Evolutionary conservation across 257 asterid species (phyloP).

Genomic region (Jacaranda copaia): DNA sequence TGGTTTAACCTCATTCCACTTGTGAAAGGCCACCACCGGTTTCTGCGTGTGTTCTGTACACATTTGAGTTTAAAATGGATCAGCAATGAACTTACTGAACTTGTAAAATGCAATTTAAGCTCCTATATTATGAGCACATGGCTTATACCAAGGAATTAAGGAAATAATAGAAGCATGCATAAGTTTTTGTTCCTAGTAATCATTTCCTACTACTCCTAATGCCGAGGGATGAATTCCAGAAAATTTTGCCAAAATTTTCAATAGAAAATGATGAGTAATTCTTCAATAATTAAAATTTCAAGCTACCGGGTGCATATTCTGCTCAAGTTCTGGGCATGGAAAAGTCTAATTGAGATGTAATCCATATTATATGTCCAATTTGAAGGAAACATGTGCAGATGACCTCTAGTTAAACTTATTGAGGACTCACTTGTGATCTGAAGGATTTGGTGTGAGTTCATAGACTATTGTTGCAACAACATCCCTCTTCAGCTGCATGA

Average conservation of each 20-base stretch:
- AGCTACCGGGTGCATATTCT: neutral
- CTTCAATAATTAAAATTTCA: conserved; percentile 2
- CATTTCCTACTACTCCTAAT: neutral
- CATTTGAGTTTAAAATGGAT: conserved; percentile 29
- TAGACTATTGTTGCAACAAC: conserved; percentile 91
- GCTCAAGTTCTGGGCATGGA: neutral
- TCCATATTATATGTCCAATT: neutral
- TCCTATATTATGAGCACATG: neutral
- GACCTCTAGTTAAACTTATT: neutral
- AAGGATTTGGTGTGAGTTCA: conserved; percentile 96
- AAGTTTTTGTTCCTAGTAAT: neutral
- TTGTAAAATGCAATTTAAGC: neutral
- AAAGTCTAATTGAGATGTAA: neutral
- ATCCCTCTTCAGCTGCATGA: conserved; percentile 86
- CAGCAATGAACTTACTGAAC: conserved; percentile 10
- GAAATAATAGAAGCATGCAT: neutral
- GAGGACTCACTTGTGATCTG: conserved; percentile 94
- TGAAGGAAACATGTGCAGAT: conserved; percentile 7
- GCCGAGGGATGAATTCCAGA: neutral
- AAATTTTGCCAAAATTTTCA: neutral
- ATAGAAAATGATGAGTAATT: neutral
- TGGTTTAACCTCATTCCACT: conserved; percentile 51
- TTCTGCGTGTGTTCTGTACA: conserved; percentile 79
- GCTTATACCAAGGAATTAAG: neutral
- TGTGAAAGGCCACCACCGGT: conserved; percentile 84